Evolutionary conservation across 208 protist species (phyloP), one percentile per base, ranked within the genome.

Genomic region (Trypanosoma avium): DNA sequence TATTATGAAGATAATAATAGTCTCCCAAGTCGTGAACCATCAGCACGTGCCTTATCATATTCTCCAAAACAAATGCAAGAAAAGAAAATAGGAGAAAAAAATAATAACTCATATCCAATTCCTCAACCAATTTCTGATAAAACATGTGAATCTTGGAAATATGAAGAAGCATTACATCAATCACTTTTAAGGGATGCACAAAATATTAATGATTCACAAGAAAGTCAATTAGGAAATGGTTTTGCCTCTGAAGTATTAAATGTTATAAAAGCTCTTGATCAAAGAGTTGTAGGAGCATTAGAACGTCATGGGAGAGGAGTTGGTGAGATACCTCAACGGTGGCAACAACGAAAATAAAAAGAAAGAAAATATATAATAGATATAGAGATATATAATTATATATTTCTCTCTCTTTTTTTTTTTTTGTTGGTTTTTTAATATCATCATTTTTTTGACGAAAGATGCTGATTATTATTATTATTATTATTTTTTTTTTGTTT

Each of bases 191-290:
- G 60, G 5, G 67, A 65, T 36, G 32, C 26, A 43, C 32, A 57
- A 1, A 17, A 61, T 24, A 38, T 35, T 24, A 55, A 26, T 22
- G 36, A 32, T 27, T 6, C 27, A 38, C 53, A 49, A 30, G 52
- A 54, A 24, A 46, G 10, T 29, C 58, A 70, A 8, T 19, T 33
- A 33, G 70, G 33, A 27, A 61, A 32, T 32, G 58, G 67, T 15
- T 95, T 95, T 61, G 79, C 86, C 15, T 59, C 64, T 10, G 84
- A 95, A 70, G 79, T 95, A 43, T 69, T 95, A n/a, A 76, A 78
- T 22, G 82, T 87, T 52, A 95, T 95, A 56, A 76, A 84, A 22
- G 84, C 79, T 33, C 77, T 95, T 50, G 86, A 95, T 59, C 79
- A 79, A 17, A 79, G 79, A 33, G 86, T 95, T 21, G 60, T 79